A percentile compares a stretch with the other conserved stretches of the same genome.
Evolutionary conservation across 1,284 basidiomycete species (phyloP).

Genomic region (Austropuccinia psidii): DNA sequence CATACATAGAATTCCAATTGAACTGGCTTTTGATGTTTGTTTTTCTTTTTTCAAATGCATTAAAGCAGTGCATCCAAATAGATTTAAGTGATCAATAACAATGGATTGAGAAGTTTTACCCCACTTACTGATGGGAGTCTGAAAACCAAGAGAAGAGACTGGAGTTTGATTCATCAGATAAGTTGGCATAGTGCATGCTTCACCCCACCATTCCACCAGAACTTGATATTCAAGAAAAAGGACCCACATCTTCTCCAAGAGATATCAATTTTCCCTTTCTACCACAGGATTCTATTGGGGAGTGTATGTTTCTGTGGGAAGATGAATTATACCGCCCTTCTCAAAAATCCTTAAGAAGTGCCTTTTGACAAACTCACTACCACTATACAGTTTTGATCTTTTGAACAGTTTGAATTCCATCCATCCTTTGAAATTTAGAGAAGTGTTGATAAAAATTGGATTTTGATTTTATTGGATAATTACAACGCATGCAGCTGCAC

Average conservation of each 20-base stretch:
- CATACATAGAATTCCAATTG: too few relatives aligned
- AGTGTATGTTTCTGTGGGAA: not conserved
- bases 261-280: not conserved
- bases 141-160: too few relatives aligned
- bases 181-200: not conserved
- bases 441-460: not conserved
- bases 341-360: too few relatives aligned
- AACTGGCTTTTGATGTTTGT: too few relatives aligned
- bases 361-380: not conserved
- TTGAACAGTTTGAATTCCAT: too few relatives aligned
- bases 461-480: too few relatives aligned
- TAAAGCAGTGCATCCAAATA: not conserved
- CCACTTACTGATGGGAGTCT: too few relatives aligned
- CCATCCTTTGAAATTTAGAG: not conserved
- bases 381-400: too few relatives aligned
- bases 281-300: not conserved
- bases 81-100: not conserved
- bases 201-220: too few relatives aligned
- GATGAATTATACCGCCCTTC: not conserved
- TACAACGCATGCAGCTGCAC: not conserved
- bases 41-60: too few relatives aligned
- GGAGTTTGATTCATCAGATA: not conserved
- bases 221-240: not conserved
- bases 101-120: not conserved
- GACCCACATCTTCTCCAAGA: not conserved